Evolutionary conservation across 345 rosid species (phyloP).

Genomic region (Kandelia obovata): DNA sequence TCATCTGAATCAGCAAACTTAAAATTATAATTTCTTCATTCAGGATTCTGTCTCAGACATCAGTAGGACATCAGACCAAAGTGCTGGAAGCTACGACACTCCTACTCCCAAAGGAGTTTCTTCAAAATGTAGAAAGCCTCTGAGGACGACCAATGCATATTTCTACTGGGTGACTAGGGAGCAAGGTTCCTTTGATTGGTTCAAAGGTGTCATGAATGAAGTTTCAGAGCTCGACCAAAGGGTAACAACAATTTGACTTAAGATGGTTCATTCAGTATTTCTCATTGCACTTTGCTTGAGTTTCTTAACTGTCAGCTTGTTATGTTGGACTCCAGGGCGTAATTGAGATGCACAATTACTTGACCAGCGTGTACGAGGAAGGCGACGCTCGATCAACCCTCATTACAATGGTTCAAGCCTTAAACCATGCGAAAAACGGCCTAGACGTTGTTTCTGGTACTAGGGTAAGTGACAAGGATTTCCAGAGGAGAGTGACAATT

Average conservation of each 20-base stretch:
- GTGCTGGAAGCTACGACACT: conserved; percentile 53
- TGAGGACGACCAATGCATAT: conserved; percentile 86
- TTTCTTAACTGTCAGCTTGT: conserved; percentile 7
- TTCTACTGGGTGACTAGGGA: conserved; percentile 99
- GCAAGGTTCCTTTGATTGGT: conserved; percentile 99
- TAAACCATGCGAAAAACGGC: conserved; percentile 95
- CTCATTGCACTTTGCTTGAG: background rate
- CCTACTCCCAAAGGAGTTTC: conserved; percentile 34
- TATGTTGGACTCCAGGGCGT: conserved; percentile 56
- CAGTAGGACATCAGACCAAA: conserved; percentile 65
- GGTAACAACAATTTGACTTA: conserved; percentile 36
- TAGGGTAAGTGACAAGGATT: conserved; percentile 37
- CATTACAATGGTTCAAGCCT: conserved; percentile 97
- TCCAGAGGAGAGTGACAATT: no score
- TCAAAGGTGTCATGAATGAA: conserved; percentile 98
- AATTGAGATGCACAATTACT: conserved; percentile 97
- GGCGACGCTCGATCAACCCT: conserved; percentile 99
- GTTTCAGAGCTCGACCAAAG: conserved; percentile 90
- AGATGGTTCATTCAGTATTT: background rate
- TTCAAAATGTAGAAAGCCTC: conserved; percentile 50
- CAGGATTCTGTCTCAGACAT: conserved; percentile 68
- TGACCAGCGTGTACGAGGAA: conserved; percentile 98
- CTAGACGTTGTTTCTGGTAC: conserved; percentile 98
- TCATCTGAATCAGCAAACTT: background rate
- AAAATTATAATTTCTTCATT: conserved; percentile 5